These are phyloP conservation scores for Candida mattraensis DNA, from an alignment of 805 yeast genomes.

Conservation along the genomic window DNA sequence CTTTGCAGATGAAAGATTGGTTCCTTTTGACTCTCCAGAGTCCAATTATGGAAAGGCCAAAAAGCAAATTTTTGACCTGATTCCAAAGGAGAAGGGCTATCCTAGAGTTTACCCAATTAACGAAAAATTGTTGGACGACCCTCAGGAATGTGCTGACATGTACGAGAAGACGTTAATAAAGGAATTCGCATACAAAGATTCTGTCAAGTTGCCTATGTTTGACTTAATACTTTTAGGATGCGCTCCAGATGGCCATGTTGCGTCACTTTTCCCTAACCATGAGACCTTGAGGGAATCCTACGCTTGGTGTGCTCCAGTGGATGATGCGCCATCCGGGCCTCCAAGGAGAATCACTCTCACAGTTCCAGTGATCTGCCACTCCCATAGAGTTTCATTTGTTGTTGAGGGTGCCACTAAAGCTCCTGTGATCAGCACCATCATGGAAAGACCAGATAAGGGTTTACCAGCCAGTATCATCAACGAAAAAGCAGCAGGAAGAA, in stretches of 20 bases:
- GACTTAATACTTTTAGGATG: slow-evolving; percentile 90
- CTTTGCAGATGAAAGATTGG: slow-evolving; percentile 95
- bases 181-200: slow-evolving; percentile 94
- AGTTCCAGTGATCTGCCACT: slow-evolving; percentile 92
- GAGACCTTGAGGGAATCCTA: slow-evolving; percentile 83
- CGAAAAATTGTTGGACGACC: slow-evolving; percentile 68
- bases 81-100: slow-evolving; percentile 46
- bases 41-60: slow-evolving; percentile 91
- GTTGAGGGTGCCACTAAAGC: slow-evolving; percentile 97
- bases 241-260: slow-evolving; percentile 98
- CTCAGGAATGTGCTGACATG: slow-evolving; percentile 91
- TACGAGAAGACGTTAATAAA: slow-evolving; percentile 84
- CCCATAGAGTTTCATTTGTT: slow-evolving; percentile 89
- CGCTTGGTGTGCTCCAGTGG: slow-evolving; percentile 95
- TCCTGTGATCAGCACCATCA: slow-evolving; percentile 82
- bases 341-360: slow-evolving; percentile 82
- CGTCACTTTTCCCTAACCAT: slow-evolving; percentile 92
- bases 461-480: slow-evolving; percentile 91
- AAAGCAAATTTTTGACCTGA: slow-evolving; percentile 71
- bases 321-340: slow-evolving; percentile 89
- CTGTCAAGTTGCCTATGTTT: slow-evolving; percentile 93
- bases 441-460: slow-evolving; percentile 97
- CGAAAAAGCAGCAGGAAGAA: slow-evolving; percentile 95
- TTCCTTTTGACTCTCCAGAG: slow-evolving; percentile 78
- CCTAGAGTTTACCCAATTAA: slow-evolving; percentile 86